phyloP scores from a whole-genome alignment of 805 yeast species.

The Wickerhamomyces tratensis region DNA sequence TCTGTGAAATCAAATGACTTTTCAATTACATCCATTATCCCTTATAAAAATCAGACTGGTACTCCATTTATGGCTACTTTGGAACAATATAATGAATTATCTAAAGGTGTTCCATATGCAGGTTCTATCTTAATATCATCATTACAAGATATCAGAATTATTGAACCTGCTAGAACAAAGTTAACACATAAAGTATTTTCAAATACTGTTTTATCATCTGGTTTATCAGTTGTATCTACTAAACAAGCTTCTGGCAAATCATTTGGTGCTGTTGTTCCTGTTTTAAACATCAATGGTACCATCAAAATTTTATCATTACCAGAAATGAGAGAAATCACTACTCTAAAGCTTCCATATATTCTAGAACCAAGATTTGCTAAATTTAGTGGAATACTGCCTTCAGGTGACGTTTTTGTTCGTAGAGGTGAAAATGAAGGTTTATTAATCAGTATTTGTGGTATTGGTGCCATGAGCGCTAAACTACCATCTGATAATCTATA shows the following conservation, averaged over 20 bases:
- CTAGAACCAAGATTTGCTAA: slow-evolving; percentile 29
- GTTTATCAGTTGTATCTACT: slow-evolving; percentile 35
- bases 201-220: slow-evolving; percentile 32
- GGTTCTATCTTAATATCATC: slow-evolving; percentile 55
- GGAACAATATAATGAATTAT: slow-evolving; percentile 44
- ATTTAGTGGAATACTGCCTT: slow-evolving; percentile 37
- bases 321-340: slow-evolving; percentile 47
- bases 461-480: slow-evolving; percentile 18
- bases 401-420: slow-evolving; percentile 52
- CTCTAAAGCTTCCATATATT: slow-evolving; percentile 33
- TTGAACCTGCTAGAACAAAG: slow-evolving; percentile 52
- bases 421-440: slow-evolving; percentile 44
- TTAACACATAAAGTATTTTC: slow-evolving; percentile 54
- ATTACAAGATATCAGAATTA: slow-evolving; percentile 47
- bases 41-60: slow-evolving; percentile 53
- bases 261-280: slow-evolving; percentile 38
- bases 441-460: slow-evolving; percentile 39
- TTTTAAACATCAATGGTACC: slow-evolving; percentile 35
- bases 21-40: slow-evolving; percentile 44
- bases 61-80: slow-evolving; percentile 55
- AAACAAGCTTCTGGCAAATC: slow-evolving; percentile 13
- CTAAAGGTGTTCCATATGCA: slow-evolving; percentile 50
- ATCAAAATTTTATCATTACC: slow-evolving; percentile 45
- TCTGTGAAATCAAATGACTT: slow-evolving; percentile 38
- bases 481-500: slow-evolving; percentile 48